phyloP scores from a whole-genome alignment of 2,329 filamentous ascomycete genomes.

The Epicoccum sorghinum region DNA sequence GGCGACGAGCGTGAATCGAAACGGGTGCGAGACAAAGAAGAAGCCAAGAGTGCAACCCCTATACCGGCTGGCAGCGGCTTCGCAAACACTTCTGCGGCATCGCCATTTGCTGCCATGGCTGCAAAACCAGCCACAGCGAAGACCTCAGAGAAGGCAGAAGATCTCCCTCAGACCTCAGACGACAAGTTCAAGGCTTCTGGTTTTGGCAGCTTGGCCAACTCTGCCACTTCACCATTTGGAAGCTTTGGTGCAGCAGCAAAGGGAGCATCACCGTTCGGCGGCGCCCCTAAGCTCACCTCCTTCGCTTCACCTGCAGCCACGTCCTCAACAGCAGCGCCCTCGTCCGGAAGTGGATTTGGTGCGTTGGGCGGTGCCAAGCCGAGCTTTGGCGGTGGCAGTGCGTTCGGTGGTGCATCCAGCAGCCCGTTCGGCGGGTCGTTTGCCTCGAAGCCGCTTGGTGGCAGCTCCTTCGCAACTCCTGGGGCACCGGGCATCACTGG shows the following conservation, averaged over 20 bases:
- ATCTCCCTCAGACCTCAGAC: constrained; percentile 48
- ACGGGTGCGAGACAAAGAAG: constrained; percentile 43
- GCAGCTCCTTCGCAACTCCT: constrained; percentile 74
- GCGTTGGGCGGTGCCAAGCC: constrained; percentile 40
- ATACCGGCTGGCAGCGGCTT: constrained; percentile 51
- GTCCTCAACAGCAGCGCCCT: constrained; percentile 17
- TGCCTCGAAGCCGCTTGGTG: constrained; percentile 40
- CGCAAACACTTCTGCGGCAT: constrained; percentile 52
- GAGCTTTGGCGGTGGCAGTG: constrained; percentile 43
- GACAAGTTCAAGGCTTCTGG: constrained; percentile 59
- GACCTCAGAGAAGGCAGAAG: constrained; percentile 22
- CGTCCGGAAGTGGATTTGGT: constrained; percentile 37
- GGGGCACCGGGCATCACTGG: constrained; percentile 54
- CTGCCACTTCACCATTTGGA: constrained; percentile 46
- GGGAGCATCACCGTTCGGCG: constrained; percentile 46
- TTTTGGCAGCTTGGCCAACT: constrained; percentile 52
- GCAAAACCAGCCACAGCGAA: constrained; percentile 42
- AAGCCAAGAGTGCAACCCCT: constrained; percentile 27
- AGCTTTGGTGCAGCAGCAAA: constrained; percentile 25
- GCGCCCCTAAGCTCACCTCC: constrained; percentile 35
- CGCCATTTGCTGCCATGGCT: constrained; percentile 56
- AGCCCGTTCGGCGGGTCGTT: constrained; percentile 38
- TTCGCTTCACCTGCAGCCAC: constrained; percentile 33
- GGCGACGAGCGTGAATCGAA: constrained; percentile 45
- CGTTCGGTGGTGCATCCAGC: constrained; percentile 52